phyloP scores from a whole-genome alignment of 2,329 filamentous ascomycete genomes.

The Beauveria sp. region DNA sequence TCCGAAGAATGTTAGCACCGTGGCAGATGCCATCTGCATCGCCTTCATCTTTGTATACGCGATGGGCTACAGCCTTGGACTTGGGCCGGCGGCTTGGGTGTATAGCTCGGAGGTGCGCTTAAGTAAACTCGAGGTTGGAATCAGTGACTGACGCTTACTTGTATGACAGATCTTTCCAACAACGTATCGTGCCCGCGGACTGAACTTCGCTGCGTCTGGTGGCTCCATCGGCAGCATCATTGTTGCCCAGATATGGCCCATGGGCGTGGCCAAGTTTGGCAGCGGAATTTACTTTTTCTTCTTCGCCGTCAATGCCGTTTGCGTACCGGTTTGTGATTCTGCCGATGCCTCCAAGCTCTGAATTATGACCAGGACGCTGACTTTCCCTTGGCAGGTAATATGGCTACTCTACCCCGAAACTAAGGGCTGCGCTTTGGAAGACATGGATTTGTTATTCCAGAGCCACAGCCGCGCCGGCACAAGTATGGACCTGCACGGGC shows the following conservation, averaged over 20 bases:
- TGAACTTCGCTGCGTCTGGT: slow-evolving; percentile 47
- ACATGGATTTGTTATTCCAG: slow-evolving; percentile 37
- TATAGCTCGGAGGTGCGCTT: slow-evolving; percentile 46
- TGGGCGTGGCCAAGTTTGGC: slow-evolving; percentile 42
- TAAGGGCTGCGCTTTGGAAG: slow-evolving; percentile 32
- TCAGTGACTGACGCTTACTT: neutral
- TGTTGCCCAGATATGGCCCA: slow-evolving; percentile 47
- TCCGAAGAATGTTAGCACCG: slow-evolving; percentile 39
- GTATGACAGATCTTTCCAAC: slow-evolving; percentile 48
- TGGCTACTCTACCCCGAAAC: slow-evolving; percentile 38
- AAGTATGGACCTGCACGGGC: neutral
- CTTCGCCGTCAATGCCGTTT: slow-evolving; percentile 42
- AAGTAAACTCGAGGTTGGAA: too few relatives aligned
- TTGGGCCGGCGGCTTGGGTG: slow-evolving; percentile 51
- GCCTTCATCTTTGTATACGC: slow-evolving; percentile 52
- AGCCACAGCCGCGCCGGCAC: neutral
- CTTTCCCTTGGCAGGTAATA: slow-evolving; percentile 25
- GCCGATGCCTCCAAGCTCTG: neutral
- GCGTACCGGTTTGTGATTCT: slow-evolving; percentile 31
- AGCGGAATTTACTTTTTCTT: slow-evolving; percentile 51
- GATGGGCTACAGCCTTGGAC: slow-evolving; percentile 49
- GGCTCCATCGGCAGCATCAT: slow-evolving; percentile 49
- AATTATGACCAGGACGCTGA: neutral
- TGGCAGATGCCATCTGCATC: slow-evolving; percentile 43
- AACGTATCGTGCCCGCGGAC: slow-evolving; percentile 45